Conservation (phyloP, 176 grass and related monocot species). For the Chrysopogon serrulatus region DNA sequence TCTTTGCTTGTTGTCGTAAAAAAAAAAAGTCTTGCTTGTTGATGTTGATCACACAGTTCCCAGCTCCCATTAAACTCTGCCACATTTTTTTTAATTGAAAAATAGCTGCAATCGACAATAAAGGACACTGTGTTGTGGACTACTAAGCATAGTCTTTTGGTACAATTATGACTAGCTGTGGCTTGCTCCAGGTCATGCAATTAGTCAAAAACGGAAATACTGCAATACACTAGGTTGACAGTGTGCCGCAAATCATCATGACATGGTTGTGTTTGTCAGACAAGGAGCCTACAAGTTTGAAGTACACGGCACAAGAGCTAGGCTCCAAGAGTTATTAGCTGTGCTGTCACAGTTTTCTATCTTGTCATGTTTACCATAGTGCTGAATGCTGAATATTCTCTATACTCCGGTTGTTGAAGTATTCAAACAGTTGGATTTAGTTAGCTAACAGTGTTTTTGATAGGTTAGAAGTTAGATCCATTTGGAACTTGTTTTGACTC, state of each 20-base stretch:
- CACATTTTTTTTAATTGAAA: not conserved
- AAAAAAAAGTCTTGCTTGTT: not conserved
- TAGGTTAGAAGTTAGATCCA: not conserved
- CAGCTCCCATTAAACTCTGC: too few species aligned
- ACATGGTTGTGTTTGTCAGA: conserved; percentile 17
- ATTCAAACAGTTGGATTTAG: conserved; percentile 15
- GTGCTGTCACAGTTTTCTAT: not conserved
- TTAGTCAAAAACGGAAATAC: not conserved
- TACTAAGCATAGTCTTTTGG: too few species aligned
- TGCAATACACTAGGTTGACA: not conserved
- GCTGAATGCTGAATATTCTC: not conserved
- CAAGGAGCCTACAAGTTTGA: conserved; percentile 4
- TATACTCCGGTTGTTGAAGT: not conserved
- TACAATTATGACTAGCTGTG: not conserved
- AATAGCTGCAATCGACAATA: not conserved
- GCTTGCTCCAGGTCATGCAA: not conserved
- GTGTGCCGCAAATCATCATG: not conserved
- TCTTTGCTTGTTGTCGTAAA: too few species aligned
- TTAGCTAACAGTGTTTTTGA: not conserved
- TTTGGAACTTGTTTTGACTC: not conserved
- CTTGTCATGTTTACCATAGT: not conserved
- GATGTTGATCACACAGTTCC: not conserved
- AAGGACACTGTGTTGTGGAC: not conserved
- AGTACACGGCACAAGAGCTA: conserved; percentile 15
- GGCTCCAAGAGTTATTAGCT: conserved; percentile 8